A percentile compares a stretch with the other conserved stretches of the same genome.
Evolutionary conservation across 805 yeast species (phyloP).

Genomic region (Candida khao-thaluensis): DNA sequence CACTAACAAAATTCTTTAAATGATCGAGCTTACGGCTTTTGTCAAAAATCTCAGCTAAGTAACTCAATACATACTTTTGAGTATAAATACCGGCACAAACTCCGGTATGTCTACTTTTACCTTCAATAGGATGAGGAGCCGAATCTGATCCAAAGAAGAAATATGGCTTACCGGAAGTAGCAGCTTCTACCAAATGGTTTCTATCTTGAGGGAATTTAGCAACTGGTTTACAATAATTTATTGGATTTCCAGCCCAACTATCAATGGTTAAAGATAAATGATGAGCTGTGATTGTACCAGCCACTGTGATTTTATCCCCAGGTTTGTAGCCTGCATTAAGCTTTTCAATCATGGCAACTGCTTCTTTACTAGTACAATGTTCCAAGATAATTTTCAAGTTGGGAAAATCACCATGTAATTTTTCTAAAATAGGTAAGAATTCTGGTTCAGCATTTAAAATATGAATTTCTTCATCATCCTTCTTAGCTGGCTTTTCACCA

Average conservation of each 20-base stretch:
- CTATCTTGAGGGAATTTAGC: slow-evolving; percentile 89
- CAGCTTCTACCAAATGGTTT: slow-evolving; percentile 79
- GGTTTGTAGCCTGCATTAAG: slow-evolving; percentile 42
- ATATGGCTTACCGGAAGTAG: slow-evolving; percentile 86
- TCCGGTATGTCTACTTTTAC: slow-evolving; percentile 72
- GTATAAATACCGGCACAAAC: slow-evolving; percentile 99
- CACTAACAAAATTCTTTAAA: slow-evolving; percentile 72
- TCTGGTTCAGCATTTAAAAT: slow-evolving; percentile 92
- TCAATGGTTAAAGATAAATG: slow-evolving; percentile 87
- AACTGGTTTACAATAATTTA: slow-evolving; percentile 96
- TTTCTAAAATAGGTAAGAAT: slow-evolving; percentile 83
- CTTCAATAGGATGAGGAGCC: slow-evolving; percentile 90
- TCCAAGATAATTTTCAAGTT: slow-evolving; percentile 82
- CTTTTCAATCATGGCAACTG: slow-evolving; percentile 70
- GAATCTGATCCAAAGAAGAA: slow-evolving; percentile 97
- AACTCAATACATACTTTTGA: slow-evolving; percentile 77
- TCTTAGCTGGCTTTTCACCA: slow-evolving; percentile 84
- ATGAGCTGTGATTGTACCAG: slow-evolving; percentile 95
- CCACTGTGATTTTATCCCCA: slow-evolving; percentile 53
- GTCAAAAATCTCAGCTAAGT: slow-evolving; percentile 85
- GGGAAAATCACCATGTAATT: slow-evolving; percentile 82
- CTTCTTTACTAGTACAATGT: slow-evolving; percentile 92
- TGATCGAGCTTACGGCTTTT: slow-evolving; percentile 58
- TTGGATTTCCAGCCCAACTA: slow-evolving; percentile 95
- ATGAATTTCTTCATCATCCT: slow-evolving; percentile 60